phyloP scores from a whole-genome alignment of 805 yeast species.

The Candida insectalens region DNA sequence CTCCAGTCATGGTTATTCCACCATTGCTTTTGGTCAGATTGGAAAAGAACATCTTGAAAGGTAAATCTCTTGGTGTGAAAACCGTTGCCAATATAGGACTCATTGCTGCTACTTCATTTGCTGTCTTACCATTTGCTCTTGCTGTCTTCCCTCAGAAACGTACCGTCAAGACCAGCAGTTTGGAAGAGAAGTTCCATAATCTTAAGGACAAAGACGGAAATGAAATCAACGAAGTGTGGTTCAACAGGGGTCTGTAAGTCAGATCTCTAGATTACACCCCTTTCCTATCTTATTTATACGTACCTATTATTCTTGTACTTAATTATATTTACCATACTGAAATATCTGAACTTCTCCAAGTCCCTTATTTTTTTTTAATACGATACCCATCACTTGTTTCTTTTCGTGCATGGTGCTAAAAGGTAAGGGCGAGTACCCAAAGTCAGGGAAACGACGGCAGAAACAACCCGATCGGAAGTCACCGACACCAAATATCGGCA shows the following conservation, averaged over 20 bases:
- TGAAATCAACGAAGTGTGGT: slow-evolving; percentile 53
- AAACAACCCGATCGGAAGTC: slow-evolving; percentile 14
- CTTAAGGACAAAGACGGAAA: slow-evolving; percentile 56
- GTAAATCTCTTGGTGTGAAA: slow-evolving; percentile 56
- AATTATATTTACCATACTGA: too few relatives aligned
- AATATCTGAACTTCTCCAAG: too few relatives aligned
- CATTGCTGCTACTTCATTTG: slow-evolving; percentile 76
- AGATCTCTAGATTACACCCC: background rate
- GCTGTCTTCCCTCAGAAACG: slow-evolving; percentile 93
- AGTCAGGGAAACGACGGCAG: slow-evolving; percentile 4
- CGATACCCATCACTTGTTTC: too few relatives aligned
- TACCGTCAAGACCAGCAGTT: slow-evolving; percentile 39
- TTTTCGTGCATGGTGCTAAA: slow-evolving; percentile 14
- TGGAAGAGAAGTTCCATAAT: slow-evolving; percentile 58
- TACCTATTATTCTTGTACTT: too few relatives aligned
- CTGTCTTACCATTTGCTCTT: slow-evolving; percentile 87
- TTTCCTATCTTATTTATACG: too few relatives aligned
- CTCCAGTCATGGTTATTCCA: slow-evolving; percentile 96
- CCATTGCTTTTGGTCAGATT: slow-evolving; percentile 74
- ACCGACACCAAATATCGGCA: slow-evolving; percentile 23
- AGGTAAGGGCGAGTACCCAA: slow-evolving; percentile 11
- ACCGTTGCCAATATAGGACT: slow-evolving; percentile 75
- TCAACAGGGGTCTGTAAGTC: slow-evolving; percentile 83
- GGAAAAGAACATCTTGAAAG: slow-evolving; percentile 61
- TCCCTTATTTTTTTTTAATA: too few relatives aligned